These are phyloP conservation scores for Pelargonium myrrhifolium DNA, from an alignment of 441 rosid species.

Conservation along the genomic window DNA sequence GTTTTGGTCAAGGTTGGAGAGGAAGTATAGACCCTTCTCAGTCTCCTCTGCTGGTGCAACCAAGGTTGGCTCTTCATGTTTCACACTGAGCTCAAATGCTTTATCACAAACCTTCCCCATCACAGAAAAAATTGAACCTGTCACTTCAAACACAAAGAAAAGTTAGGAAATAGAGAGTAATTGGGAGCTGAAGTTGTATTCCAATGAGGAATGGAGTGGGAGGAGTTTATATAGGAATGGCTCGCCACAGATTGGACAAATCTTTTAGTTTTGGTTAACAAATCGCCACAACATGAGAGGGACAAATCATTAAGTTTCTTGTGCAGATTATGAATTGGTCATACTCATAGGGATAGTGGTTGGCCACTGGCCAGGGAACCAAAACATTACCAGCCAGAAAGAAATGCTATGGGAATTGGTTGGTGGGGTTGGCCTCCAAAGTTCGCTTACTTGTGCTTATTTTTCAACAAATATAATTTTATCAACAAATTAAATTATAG, in stretches of 20 bases:
- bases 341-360: constrained; percentile 15
- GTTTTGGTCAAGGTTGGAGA: constrained; percentile 82
- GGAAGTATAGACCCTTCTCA: constrained; percentile 59
- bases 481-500: neutral
- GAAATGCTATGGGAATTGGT: constrained; percentile 22
- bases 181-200: too few relatives aligned
- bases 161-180: too few relatives aligned
- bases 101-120: neutral
- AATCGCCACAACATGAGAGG: neutral
- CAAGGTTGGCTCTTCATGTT: constrained; percentile 45
- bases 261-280: constrained; percentile 6
- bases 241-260: neutral
- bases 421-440: constrained; percentile 44
- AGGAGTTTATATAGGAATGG: neutral
- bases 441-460: constrained; percentile 12
- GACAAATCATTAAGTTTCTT: neutral
- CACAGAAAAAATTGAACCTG: neutral
- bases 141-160: neutral
- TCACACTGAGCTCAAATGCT: constrained; percentile 37
- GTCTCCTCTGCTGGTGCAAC: constrained; percentile 69
- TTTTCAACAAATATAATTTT: constrained; percentile 1
- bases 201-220: neutral
- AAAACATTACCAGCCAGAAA: constrained; percentile 32
- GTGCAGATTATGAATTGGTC: neutral
- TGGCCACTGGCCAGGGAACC: constrained; percentile 36